A percentile compares a stretch with the other conserved stretches of the same genome.
These are phyloP conservation scores for Chlamydomonas sphaeroides DNA, from an alignment of 139 green algal species.

Conservation along the genomic window DNA sequence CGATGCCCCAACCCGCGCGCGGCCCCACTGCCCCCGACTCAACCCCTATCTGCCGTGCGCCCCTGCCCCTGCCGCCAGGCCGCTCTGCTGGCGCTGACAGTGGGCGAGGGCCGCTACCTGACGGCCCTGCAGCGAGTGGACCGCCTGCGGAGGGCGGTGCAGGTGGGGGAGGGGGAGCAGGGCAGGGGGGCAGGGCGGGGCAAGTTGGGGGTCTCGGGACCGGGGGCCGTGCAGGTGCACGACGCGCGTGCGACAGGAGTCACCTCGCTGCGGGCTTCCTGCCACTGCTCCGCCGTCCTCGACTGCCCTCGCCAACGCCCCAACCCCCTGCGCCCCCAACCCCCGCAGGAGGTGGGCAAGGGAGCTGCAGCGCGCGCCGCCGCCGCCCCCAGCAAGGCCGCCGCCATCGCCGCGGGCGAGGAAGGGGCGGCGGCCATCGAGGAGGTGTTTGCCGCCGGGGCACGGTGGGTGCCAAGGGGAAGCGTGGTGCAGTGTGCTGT, in stretches of 20 bases:
- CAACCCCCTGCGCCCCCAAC: not conserved
- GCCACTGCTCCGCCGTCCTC: too few species aligned
- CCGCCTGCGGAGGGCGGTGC: constrained; percentile 66
- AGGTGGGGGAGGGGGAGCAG: too few species aligned
- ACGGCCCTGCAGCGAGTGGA: constrained; percentile 67
- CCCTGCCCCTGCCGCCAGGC: too few species aligned
- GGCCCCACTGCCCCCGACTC: too few species aligned
- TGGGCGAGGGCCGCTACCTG: constrained; percentile 62
- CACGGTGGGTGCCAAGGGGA: not conserved
- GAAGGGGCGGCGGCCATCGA: constrained; percentile 77
- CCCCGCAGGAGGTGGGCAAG: constrained; percentile 76
- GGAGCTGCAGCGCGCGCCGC: constrained; percentile 66
- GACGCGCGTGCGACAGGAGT: too few species aligned
- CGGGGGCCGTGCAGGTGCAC: too few species aligned
- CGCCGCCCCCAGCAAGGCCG: constrained; percentile 71
- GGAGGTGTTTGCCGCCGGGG: constrained; percentile 53
- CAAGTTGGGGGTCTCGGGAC: too few species aligned
- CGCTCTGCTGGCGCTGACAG: constrained; percentile 90
- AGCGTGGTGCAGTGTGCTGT: too few species aligned
- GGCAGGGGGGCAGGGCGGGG: too few species aligned
- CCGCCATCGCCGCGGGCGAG: constrained; percentile 67
- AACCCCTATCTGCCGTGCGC: too few species aligned
- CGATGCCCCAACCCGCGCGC: not conserved
- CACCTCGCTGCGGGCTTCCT: too few species aligned
- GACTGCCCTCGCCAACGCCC: not conserved